Base-by-base conservation (phyloP, 176 grass and related monocot genomes). In the Pharus latifolius region DNA sequence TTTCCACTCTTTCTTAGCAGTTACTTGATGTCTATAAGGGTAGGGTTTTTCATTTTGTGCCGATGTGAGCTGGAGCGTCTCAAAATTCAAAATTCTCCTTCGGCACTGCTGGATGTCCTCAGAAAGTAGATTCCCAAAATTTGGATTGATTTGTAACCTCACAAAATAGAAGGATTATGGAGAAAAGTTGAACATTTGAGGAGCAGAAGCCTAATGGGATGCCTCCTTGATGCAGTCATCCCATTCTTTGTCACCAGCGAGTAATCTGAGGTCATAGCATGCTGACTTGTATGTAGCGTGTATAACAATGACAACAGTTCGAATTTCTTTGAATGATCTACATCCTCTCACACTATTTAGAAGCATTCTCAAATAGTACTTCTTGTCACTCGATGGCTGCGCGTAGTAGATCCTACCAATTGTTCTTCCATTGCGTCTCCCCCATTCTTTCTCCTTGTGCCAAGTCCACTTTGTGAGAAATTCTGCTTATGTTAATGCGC, bases 251-350 rank as follows among this genome's bases (percentile, higher is more conserved):
- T 83, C 65, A 34, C 82, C 72, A 20, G 62, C 51, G 3, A 87
- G 29, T 23, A 88, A 58, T 13, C 70, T 69, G 5, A 60, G 11
- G 0, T 75, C 75, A 6, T 80, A 17, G 1, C 80, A 88, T 10
- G 76, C 70, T 0, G 77, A 43, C 60, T 79, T 88, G 35, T 70
- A 80, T 27, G 75, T 56, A 0, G 4, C 0, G 30, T 88, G 30
- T 0, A 53, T 1, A 2, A 49, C 15, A 19, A 35, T 68, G 29
- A 83, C 42, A 0, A 76, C 26, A 27, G n/a, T 83, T 3, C 69
- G 65, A 0, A 88, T 70, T 0, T 88, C 80, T 71, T 65, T 29
- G 11, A 63, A 84, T 27, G 8, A 65, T 20, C 2, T 63, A 9
- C 63, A 57, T 3, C 84, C 61, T 31, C 12, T 54, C 0, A 63